A percentile compares a stretch with the other conserved stretches of the same genome.
Evolutionary conservation across 2,329 filamentous ascomycete genomes (phyloP).

Genomic region (Calonectria pseudoturangicola): DNA sequence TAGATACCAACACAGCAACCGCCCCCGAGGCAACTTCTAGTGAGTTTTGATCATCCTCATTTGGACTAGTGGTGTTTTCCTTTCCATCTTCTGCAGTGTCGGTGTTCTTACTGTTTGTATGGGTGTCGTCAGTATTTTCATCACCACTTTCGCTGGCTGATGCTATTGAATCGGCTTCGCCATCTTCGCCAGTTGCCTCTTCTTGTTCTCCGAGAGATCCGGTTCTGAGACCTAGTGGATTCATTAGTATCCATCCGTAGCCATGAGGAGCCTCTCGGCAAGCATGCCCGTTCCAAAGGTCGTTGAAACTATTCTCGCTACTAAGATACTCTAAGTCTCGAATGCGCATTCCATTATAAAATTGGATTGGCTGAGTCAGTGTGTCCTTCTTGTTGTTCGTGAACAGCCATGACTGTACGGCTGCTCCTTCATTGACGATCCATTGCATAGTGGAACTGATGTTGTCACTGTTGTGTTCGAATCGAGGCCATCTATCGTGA

Average conservation of each 20-base stretch:
- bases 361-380: neutral
- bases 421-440: neutral
- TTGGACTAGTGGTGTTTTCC: too few species aligned
- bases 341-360: neutral
- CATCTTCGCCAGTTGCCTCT: too few species aligned
- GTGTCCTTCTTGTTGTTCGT: neutral
- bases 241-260: neutral
- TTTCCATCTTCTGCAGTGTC: neutral
- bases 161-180: too few species aligned
- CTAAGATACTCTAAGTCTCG: neutral
- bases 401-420: neutral
- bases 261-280: neutral
- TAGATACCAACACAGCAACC: neutral
- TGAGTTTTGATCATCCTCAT: rapidly evolving
- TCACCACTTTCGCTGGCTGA: neutral
- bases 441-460: neutral
- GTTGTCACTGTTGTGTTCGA: too few species aligned
- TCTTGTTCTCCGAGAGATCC: too few species aligned
- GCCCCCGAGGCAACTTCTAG: neutral
- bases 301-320: neutral
- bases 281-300: neutral
- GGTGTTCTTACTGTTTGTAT: too few species aligned
- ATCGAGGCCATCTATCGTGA: slow-evolving; percentile 7
- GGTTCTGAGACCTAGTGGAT: neutral
- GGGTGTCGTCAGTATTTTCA: too few species aligned